phyloP scores from a whole-genome alignment of 208 protist genomes.

The Trypanosoma cruzi region DNA sequence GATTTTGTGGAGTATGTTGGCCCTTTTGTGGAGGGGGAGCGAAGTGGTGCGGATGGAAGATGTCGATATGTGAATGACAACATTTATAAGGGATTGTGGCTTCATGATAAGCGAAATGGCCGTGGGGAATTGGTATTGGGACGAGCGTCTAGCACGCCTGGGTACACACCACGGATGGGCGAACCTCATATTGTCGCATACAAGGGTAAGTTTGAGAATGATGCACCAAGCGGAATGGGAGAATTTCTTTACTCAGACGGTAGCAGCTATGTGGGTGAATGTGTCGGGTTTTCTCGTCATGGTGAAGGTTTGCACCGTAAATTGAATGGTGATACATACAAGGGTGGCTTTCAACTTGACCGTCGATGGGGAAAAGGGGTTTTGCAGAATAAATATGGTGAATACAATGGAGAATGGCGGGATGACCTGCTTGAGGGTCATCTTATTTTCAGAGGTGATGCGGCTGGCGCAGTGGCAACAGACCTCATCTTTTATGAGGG shows the following conservation, averaged over 20 bases:
- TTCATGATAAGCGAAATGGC: constrained; percentile 62
- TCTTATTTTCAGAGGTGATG: constrained; percentile 28
- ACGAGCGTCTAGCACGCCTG: background rate
- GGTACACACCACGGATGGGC: constrained; percentile 10
- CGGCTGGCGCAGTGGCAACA: background rate
- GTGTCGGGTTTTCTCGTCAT: constrained; percentile 44
- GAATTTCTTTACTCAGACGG: constrained; percentile 73
- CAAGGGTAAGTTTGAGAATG: constrained; percentile 57
- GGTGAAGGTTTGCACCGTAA: constrained; percentile 59
- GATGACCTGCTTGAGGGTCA: constrained; percentile 48
- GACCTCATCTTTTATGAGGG: constrained; percentile 52
- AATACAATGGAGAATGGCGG: constrained; percentile 63
- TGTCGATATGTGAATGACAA: constrained; percentile 77
- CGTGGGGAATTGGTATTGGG: constrained; percentile 54
- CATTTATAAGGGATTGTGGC: constrained; percentile 77
- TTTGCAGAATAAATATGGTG: constrained; percentile 34
- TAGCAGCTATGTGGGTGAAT: constrained; percentile 54
- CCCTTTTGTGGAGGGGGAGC: constrained; percentile 49
- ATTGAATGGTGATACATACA: constrained; percentile 57
- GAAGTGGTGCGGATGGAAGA: constrained; percentile 56
- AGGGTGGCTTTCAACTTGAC: constrained; percentile 55
- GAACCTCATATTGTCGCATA: constrained; percentile 32
- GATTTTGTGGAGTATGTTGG: constrained; percentile 75
- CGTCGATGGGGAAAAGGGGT: constrained; percentile 54
- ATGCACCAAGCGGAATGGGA: constrained; percentile 34